Conservation (phyloP, 2,329 filamentous ascomycete species). For the Colletotrichum tropicicola region DNA sequence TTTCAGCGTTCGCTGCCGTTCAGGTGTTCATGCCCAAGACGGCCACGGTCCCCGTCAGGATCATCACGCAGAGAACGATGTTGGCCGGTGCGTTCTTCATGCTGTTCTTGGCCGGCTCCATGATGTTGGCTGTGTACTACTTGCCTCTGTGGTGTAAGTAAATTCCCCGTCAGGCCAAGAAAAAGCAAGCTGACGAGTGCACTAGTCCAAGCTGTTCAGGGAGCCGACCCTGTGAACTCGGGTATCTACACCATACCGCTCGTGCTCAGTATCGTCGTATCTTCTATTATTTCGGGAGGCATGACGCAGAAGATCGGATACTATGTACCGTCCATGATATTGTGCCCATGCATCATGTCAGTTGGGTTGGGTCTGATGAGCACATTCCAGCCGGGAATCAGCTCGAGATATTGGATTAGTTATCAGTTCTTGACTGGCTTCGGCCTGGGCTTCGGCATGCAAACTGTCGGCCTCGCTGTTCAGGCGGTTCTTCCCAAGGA, state of each 20-base stretch:
- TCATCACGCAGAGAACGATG: conserved; percentile 66
- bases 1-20: conserved; percentile 57
- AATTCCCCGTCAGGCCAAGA: neutral
- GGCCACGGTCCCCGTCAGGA: conserved; percentile 63
- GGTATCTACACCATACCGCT: conserved; percentile 67
- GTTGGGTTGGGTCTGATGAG: conserved; percentile 66
- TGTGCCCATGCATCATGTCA: conserved; percentile 58
- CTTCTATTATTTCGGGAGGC: conserved; percentile 57
- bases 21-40: conserved; percentile 63
- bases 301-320: conserved; percentile 65
- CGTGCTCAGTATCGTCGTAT: conserved; percentile 63
- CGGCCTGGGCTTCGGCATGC: conserved; percentile 67
- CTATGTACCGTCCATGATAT: conserved; percentile 66
- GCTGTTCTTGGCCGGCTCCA: conserved; percentile 56
- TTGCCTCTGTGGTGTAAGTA: conserved; percentile 64
- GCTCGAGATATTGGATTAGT: conserved; percentile 64
- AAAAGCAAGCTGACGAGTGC: conserved; percentile 15
- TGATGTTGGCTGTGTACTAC: conserved; percentile 65
- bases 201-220: conserved; percentile 64
- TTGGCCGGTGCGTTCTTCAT: conserved; percentile 55
- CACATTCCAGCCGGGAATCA: conserved; percentile 58
- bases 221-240: conserved; percentile 60
- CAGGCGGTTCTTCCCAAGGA: conserved; percentile 61
- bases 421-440: conserved; percentile 68
- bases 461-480: conserved; percentile 64